phyloP scores from a whole-genome alignment of 2,329 filamentous ascomycete genomes.

The Orbilia quercus region DNA sequence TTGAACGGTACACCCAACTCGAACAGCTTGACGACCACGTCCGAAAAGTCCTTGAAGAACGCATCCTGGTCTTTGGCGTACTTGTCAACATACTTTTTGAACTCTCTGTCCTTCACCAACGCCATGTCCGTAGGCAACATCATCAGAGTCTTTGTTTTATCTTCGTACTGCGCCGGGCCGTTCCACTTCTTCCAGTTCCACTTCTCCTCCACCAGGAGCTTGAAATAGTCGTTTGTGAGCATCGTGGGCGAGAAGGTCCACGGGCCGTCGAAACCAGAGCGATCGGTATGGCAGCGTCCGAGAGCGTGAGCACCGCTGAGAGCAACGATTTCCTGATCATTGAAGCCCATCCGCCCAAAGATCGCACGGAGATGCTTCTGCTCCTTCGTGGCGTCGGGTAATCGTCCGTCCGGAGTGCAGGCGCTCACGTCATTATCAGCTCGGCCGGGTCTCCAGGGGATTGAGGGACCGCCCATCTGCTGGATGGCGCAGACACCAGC shows the following conservation, averaged over 20 bases:
- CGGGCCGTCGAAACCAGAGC: slow-evolving; percentile 86
- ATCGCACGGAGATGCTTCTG: slow-evolving; percentile 86
- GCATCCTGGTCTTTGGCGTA: slow-evolving; percentile 90
- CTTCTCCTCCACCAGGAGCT: slow-evolving; percentile 87
- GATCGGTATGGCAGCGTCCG: slow-evolving; percentile 75
- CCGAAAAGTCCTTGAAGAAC: slow-evolving; percentile 94
- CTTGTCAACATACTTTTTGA: slow-evolving; percentile 81
- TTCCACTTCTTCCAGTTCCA: slow-evolving; percentile 93
- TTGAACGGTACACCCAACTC: slow-evolving; percentile 93
- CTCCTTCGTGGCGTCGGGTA: slow-evolving; percentile 82
- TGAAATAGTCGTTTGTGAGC: slow-evolving; percentile 94
- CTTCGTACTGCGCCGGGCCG: slow-evolving; percentile 89
- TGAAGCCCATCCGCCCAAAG: slow-evolving; percentile 97
- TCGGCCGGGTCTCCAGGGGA: slow-evolving; percentile 91
- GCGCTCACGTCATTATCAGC: slow-evolving; percentile 79
- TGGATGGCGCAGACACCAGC: slow-evolving; percentile 86
- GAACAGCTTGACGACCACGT: slow-evolving; percentile 82
- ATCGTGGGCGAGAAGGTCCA: slow-evolving; percentile 94
- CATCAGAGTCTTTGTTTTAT: slow-evolving; percentile 89
- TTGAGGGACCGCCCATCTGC: slow-evolving; percentile 89
- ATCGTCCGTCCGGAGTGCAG: slow-evolving; percentile 93
- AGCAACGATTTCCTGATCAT: slow-evolving; percentile 95
- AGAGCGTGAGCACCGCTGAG: slow-evolving; percentile 86
- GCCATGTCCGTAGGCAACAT: slow-evolving; percentile 95
- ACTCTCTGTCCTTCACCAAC: slow-evolving; percentile 86